Evolutionary conservation across 345 rosid genomes (phyloP).

Genomic region (Eucalyptus tenuipes): DNA sequence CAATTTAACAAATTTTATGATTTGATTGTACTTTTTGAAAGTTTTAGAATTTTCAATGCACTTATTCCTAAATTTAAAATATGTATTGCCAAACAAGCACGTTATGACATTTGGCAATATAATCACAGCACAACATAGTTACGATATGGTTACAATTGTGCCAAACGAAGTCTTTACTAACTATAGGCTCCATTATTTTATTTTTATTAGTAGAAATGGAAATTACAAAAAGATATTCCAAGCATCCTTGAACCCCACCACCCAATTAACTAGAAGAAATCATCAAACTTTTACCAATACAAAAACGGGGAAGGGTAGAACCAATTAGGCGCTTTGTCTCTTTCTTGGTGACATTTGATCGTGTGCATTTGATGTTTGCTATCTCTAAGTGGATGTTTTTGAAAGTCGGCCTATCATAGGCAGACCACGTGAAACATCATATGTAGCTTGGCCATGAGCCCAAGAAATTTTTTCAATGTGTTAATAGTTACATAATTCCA

Average conservation of each 20-base stretch:
- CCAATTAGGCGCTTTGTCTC: not conserved
- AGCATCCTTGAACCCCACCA: not conserved
- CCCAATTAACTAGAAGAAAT: not conserved
- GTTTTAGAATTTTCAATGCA: rapidly evolving
- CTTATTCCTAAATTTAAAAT: no score
- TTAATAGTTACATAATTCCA: not conserved
- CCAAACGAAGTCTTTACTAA: not conserved
- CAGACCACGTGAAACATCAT: not conserved
- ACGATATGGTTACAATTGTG: not conserved
- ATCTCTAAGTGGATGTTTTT: not conserved
- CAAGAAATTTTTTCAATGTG: not conserved
- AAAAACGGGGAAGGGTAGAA: not conserved
- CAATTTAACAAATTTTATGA: no score
- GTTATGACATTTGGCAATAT: not conserved
- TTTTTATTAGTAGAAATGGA: not conserved
- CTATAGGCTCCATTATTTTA: not conserved
- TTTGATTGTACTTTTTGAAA: rapidly evolving
- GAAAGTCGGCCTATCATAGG: not conserved
- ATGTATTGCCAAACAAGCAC: not conserved
- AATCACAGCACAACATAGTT: not conserved
- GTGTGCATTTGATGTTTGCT: not conserved
- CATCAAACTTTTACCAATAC: not conserved
- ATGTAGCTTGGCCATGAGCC: not conserved
- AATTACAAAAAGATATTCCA: not conserved
- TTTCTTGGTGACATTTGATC: not conserved